Evolutionary conservation across 2,329 filamentous ascomycete species (phyloP), one percentile per base, ranked within the genome.

Genomic region (Fusarium sp.): DNA sequence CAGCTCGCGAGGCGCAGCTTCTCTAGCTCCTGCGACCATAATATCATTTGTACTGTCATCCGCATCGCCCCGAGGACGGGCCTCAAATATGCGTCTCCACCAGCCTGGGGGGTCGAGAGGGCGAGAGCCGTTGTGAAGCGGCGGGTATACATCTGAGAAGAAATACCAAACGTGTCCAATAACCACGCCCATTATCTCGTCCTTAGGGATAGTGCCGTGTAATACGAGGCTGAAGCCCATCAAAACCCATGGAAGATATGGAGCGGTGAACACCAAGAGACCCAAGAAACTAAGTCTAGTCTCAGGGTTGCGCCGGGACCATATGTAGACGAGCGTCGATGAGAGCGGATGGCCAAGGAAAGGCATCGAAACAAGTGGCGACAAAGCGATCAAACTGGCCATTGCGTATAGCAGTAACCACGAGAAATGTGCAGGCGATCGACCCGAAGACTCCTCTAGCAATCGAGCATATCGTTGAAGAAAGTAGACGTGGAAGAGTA

Each of bases 101-200:
- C 93, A 97, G 61, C 83, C 82, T 0, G 96, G 96, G 37, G 96
- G 95, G 73, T 97, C 95, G 47, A 99, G 84, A 1, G 96, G 96
- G 56, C 92, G 87, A 51, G 91, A 90, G 19, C 93, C 93, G 67
- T 91, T 89, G 79, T 97, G 92, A 43, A 97, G 86, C 4, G 94
- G 92, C 5, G 96, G 96, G 79, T 97, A 99, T 17, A 99, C 94
- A 78, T 99, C 96, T 62, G 90, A 92, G 79, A 98, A 97, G 82
- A 97, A 99, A 79, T 98, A 99, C 91, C 94, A 98, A 40, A 98
- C 86, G 80, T 99, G 96, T 11, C 96, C 96, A 39, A 98, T 94
- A 11, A 96, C 89, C 17, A 97, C 93, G 6, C 96, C 96, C 82
- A 96, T 93, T 67, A 99, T 91, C 82, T 99, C 96, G 78, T 98